phyloP scores from a whole-genome alignment of 1,284 basidiomycete genomes.

The Irpex sp. region DNA sequence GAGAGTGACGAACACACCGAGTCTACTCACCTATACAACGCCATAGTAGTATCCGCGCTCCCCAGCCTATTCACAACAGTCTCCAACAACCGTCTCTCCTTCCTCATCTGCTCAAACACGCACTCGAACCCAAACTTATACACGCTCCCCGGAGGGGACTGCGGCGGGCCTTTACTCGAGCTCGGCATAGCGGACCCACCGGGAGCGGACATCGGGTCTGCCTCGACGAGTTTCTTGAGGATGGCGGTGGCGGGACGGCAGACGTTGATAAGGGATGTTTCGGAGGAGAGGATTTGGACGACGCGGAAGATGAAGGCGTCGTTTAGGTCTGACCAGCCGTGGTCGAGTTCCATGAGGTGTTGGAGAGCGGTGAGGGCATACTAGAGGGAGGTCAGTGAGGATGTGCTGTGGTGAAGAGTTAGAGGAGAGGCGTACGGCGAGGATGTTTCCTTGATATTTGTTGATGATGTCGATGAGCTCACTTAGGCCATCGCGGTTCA shows the following conservation, averaged over 20 bases:
- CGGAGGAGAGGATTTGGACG: slow-evolving; percentile 77
- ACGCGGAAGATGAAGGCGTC: slow-evolving; percentile 73
- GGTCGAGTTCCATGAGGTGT: slow-evolving; percentile 81
- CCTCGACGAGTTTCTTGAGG: slow-evolving; percentile 83
- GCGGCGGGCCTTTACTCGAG: slow-evolving; percentile 55
- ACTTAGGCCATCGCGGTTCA: slow-evolving; percentile 72
- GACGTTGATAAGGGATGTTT: slow-evolving; percentile 84
- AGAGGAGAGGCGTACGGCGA: slow-evolving; percentile 56
- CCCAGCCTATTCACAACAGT: slow-evolving; percentile 78
- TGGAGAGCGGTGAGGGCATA: slow-evolving; percentile 85
- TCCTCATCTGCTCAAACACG: slow-evolving; percentile 81
- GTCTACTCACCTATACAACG: slow-evolving; percentile 64
- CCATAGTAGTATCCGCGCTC: slow-evolving; percentile 82
- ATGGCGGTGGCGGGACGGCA: slow-evolving; percentile 96
- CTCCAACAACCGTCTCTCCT: slow-evolving; percentile 61
- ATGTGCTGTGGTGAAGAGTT: not conserved
- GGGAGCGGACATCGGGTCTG: slow-evolving; percentile 64
- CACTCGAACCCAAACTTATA: slow-evolving; percentile 80
- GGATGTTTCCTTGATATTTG: slow-evolving; percentile 74
- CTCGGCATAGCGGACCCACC: slow-evolving; percentile 48
- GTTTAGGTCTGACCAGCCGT: slow-evolving; percentile 76
- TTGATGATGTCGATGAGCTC: slow-evolving; percentile 77
- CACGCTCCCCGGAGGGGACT: slow-evolving; percentile 57
- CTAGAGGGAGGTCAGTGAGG: slow-evolving; percentile 32
- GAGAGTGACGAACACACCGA: no score